Percentiles rank a stretch among this genome's conserved stretches.
These are phyloP conservation scores for Sophora flavescens DNA, from an alignment of 306 rosid species.

Conservation along the genomic window DNA sequence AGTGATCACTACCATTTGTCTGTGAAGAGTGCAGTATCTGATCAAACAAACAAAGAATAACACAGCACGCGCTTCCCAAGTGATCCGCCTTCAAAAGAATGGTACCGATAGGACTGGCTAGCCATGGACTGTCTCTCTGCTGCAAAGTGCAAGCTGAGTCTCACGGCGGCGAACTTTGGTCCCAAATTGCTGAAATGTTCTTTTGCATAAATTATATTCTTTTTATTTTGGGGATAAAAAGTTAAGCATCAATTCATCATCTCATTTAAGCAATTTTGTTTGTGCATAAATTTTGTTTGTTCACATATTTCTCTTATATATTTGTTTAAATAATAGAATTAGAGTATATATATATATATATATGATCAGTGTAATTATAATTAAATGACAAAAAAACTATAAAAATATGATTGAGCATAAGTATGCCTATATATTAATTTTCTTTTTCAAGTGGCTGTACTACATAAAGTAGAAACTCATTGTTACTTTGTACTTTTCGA, in stretches of 20 bases:
- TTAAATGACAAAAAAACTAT: too few species aligned
- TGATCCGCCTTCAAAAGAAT: conserved; percentile 37
- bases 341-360: too few species aligned
- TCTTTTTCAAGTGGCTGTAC: conserved; percentile 7
- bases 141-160: conserved; percentile 7
- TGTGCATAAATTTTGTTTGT: too few species aligned
- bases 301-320: too few species aligned
- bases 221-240: neutral
- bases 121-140: conserved; percentile 40
- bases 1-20: conserved; percentile 54
- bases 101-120: conserved; percentile 38
- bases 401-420: too few species aligned
- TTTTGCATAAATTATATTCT: too few species aligned
- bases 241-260: neutral
- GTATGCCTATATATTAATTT: too few species aligned
- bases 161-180: neutral
- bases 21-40: conserved; percentile 10
- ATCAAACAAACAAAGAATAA: too few species aligned
- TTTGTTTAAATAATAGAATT: too few species aligned
- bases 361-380: too few species aligned
- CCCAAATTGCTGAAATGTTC: neutral
- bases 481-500: neutral
- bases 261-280: neutral
- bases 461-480: neutral
- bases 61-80: conserved; percentile 9